Evolutionary conservation across 768 basidiomycete species (phyloP), one percentile per base, ranked within the genome.

Genomic region (Sarcodon aspratus): DNA sequence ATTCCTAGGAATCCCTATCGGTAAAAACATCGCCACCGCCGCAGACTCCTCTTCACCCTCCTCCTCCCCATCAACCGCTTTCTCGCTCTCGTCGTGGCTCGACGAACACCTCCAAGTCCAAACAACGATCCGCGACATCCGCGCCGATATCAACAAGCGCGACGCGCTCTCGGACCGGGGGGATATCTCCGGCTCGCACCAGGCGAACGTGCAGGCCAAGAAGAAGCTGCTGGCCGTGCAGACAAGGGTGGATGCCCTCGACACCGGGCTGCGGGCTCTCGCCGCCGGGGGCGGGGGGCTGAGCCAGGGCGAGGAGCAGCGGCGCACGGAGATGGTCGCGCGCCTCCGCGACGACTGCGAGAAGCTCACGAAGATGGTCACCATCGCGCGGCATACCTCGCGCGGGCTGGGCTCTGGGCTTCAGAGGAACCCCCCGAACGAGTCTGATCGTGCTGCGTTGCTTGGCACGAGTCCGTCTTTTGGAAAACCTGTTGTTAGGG

Each of bases 281-380:
- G 85, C 71, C 7, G 63, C 78, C 21, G 21, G 21, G 21, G 21
- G 21, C 21, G 5, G 21, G 21, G 21, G 90, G 87, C 35, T 97
- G 75, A 83, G 79, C 54, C 81, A 91, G 63, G 95, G 95, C n/a
- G 95, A 98, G 71, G 70, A 91, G 57, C 82, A 85, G 66, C 70
- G 95, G 49, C 73, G 95, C 53, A 83, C 83, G 52, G 94, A 93
- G 58, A 82, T 96, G 82, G 80, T 93, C 46, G 85, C 82, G 48
- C 73, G 84, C 50, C 69, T 97, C 55, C 85, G 86, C 65, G 91
- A 93, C 61, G 94, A 97, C 62, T 85, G 88, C 68, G 87, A 87
- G 69, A 88, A 85, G 69, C 70, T 96, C 50, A 78, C 79, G 36
- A 80, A 79, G 71, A 88, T 95, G 73, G 82, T 91, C 37, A 85